Evolutionary conservation across 352 stramenopile species (phyloP).

Genomic region (Phytopythium montanum): DNA sequence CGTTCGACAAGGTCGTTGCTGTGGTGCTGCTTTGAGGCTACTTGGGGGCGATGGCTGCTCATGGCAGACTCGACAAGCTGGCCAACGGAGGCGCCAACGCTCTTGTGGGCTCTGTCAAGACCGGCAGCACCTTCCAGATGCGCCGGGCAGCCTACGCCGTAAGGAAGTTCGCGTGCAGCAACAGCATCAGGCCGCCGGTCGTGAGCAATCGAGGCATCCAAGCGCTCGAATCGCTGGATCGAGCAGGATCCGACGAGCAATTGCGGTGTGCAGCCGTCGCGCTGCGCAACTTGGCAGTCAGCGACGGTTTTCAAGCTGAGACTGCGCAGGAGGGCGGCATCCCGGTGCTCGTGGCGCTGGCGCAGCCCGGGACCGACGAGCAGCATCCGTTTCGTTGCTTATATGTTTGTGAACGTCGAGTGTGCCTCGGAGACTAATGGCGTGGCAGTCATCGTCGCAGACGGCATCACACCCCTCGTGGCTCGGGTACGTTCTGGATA

Average conservation of each 20-base stretch:
- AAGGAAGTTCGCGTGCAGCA: background rate
- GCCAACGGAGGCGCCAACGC: background rate
- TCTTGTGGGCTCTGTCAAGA: background rate
- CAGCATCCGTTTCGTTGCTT: background rate
- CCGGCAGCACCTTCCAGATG: background rate
- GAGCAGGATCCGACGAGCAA: background rate
- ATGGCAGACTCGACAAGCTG: background rate
- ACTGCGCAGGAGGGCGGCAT: background rate
- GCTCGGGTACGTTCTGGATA: background rate
- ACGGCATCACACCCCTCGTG: background rate
- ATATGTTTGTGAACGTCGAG: background rate
- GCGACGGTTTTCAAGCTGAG: too few species aligned
- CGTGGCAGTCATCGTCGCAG: background rate
- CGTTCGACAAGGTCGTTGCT: background rate
- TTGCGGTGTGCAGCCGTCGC: background rate
- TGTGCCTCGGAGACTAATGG: background rate
- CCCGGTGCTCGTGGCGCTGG: background rate
- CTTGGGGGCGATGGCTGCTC: background rate
- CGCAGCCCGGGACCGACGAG: background rate
- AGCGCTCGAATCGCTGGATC: background rate
- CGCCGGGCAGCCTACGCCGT: background rate
- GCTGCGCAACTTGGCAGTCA: background rate
- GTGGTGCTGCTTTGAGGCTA: background rate
- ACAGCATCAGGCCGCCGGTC: background rate
- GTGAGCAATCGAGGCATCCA: background rate